Evolutionary conservation across 1,284 basidiomycete species (phyloP).

Genomic region (Apiotrichum domesticum): DNA sequence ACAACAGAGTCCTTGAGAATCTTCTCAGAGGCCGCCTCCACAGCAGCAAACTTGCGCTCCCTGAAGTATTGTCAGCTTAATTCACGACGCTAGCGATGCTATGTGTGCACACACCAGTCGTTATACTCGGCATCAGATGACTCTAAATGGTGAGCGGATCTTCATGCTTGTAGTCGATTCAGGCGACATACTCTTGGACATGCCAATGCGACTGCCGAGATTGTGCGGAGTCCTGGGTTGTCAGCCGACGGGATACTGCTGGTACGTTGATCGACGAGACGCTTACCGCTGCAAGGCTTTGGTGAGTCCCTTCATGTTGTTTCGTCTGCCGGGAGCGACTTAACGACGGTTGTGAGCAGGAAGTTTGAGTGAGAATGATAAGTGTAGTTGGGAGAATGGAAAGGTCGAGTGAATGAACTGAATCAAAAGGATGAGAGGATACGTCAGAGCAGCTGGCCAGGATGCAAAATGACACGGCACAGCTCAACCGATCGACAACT

Average conservation of each 20-base stretch:
- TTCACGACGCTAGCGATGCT: neutral
- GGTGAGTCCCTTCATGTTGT: conserved; percentile 67
- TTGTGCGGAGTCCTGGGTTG: conserved; percentile 70
- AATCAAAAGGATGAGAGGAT: no score
- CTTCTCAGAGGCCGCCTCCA: conserved; percentile 81
- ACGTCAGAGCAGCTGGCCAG: no score
- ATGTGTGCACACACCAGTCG: conserved; percentile 34
- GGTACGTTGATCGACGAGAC: neutral
- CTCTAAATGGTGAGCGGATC: conserved; percentile 50
- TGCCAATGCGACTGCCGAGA: conserved; percentile 74
- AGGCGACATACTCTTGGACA: conserved; percentile 72
- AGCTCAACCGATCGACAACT: no score
- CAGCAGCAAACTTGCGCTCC: conserved; percentile 65
- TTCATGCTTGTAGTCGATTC: neutral
- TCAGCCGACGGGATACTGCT: neutral
- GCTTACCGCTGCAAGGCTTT: conserved; percentile 70
- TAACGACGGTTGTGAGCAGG: no score
- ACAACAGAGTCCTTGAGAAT: conserved; percentile 84
- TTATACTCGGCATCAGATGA: conserved; percentile 76
- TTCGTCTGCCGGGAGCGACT: no score
- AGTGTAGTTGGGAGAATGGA: no score
- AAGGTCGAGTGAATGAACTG: no score
- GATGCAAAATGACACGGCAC: no score
- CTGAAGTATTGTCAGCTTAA: conserved; percentile 15
- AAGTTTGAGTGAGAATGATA: no score